A percentile compares a stretch with the other conserved stretches of the same genome.
Evolutionary conservation across 495 filamentous ascomycete genomes (phyloP).

Genomic region (Cryomyces antarcticus): DNA sequence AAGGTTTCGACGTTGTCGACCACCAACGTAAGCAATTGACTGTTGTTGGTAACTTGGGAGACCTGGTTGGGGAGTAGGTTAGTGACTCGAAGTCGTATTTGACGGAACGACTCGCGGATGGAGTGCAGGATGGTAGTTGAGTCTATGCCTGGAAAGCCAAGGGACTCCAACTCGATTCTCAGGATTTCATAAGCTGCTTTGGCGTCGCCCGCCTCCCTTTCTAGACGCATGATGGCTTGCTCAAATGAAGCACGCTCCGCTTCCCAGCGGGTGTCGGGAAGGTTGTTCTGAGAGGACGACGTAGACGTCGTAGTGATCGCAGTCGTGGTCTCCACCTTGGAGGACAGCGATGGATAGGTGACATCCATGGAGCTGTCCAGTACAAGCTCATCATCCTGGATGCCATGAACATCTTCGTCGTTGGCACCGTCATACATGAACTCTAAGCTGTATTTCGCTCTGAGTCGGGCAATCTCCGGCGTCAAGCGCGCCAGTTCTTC

Average conservation of each 20-base stretch:
- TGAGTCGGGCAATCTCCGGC: slow-evolving; percentile 5
- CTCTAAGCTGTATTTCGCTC: slow-evolving; percentile 1
- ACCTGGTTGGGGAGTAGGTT: slow-evolving; percentile 9
- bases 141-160: slow-evolving; percentile 10
- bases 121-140: slow-evolving; percentile 8
- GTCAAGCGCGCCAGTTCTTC: slow-evolving; percentile 7
- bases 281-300: neutral
- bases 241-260: slow-evolving; percentile 11
- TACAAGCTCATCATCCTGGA: slow-evolving; percentile 6
- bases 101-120: slow-evolving; percentile 14
- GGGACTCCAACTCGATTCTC: slow-evolving; percentile 13
- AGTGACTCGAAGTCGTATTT: slow-evolving; percentile 12
- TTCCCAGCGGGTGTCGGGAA: slow-evolving; percentile 11
- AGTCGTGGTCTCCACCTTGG: slow-evolving; percentile 1
- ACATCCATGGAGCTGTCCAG: slow-evolving; percentile 12
- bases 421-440: neutral
- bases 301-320: neutral
- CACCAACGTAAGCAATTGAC: slow-evolving; percentile 11
- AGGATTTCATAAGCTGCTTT: slow-evolving; percentile 10
- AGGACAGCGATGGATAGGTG: slow-evolving; percentile 3
- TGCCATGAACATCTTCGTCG: slow-evolving; percentile 3
- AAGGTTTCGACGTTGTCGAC: slow-evolving; percentile 9
- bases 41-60: slow-evolving; percentile 8
- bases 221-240: slow-evolving; percentile 8
- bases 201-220: slow-evolving; percentile 6